Evolutionary conservation across 2,329 filamentous ascomycete genomes (phyloP), one percentile per base, ranked within the genome.

Genomic region (Ceratocystis cacaofunesta): DNA sequence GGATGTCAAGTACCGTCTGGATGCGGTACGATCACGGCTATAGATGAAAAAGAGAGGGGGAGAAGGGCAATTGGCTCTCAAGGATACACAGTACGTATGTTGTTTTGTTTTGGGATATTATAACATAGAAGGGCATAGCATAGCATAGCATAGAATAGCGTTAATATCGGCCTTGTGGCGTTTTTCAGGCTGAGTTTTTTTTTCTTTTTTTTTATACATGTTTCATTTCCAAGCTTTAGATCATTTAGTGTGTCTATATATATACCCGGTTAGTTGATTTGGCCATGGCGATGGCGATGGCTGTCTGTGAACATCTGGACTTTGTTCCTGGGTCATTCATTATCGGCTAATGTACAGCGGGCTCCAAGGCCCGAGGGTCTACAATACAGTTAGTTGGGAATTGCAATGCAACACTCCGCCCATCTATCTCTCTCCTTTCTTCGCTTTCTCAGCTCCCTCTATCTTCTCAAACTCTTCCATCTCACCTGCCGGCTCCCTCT

Each of bases 1-100:
- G 76, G 94, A 99, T 75, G 92, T 99, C 60, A 95, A 95, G 75
- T 97, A 95, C 75, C 82, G 94, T 68, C 78, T 99, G 22, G 94
- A 97, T 76, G 92, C 88, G 2, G 89, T 99, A 57, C 83, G 90
- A 71, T 96, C 90, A 61, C 95, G 91, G 76, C 77, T 96, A 22
- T 85, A 73, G 52, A 17, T 15, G 50, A 15, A 15, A 5, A 25
- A 25, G 12, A 15, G 25, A 15, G 2, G 19, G 8, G 12, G 25
- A 3, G 12, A 15, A 28, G 6, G 12, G 22, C 25, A 25, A 41
- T 15, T 41, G 1, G 36, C 36, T 41, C 10, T 41, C 36, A 41
- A 15, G 36, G 3, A 41, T 15, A 15, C 36, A 41, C 36, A 41
- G 36, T 41, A 41, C 36, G 36, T 15, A 41, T 41, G 36, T 12